Evolutionary conservation across 176 grass and related monocot species (phyloP).

Genomic region (barley (Hordeum vulgare)): MorexV3_pseudomolecules_assembly NC_058522.1:38026665-38027164

Average conservation of each 20-base stretch:
- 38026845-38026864: too few relatives aligned
- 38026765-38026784: too few relatives aligned
- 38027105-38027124: not conserved
- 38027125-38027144: not conserved
- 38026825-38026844: too few relatives aligned
- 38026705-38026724: too few relatives aligned
- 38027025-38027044: constrained; percentile 61
- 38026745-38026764: too few relatives aligned
- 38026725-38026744: too few relatives aligned
- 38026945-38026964: constrained; percentile 31
- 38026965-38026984: constrained; percentile 21
- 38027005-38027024: constrained; percentile 30
- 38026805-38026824: too few relatives aligned
- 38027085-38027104: constrained; percentile 78
- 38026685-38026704: too few relatives aligned
- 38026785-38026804: too few relatives aligned
- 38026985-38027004: constrained; percentile 9
- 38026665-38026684: too few relatives aligned
- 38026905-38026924: not conserved
- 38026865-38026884: too few relatives aligned
- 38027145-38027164: not conserved
- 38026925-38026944: constrained; percentile 27
- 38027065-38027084: constrained; percentile 54
- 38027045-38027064: constrained; percentile 64
- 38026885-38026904: too few relatives aligned